Base-by-base conservation (phyloP, 2,329 filamentous ascomycete species). In the Aspergillus caelatus region DNA sequence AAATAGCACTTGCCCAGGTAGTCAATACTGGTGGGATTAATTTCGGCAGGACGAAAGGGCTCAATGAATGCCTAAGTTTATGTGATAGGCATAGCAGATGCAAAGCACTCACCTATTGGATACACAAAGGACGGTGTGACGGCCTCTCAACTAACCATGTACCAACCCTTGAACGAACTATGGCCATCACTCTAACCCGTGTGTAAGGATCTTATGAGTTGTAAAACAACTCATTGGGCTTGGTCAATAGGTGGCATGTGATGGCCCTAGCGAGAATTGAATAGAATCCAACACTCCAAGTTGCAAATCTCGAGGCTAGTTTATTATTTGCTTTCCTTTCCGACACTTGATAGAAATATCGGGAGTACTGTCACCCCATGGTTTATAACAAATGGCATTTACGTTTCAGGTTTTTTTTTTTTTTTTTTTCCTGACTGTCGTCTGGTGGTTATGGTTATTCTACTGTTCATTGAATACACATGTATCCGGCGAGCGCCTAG, bases 401-500 rank as follows among this genome's bases (percentile, higher is more conserved):
- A 10, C 11, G 32, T 4, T 11, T 34, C 3, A n/a, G n/a, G n/a
- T n/a, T n/a, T n/a, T n/a, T n/a, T n/a, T n/a, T n/a, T 3, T 1
- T 26, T 12, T 11, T 34, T 4, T 1, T 1, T 34, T 34, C 12
- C 3, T 12, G 1, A 11, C 11, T 34, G 32, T 5, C 5, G 0
- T 16, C 6, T 36, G 14, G 34, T 16, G 34, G 14, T 7, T 16
- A 36, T 2, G 16, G 16, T 16, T 2, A 14, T 36, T 16, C 12
- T 36, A 5, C 34, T 7, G 5, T 36, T 16, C 6, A 7, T 1
- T 36, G 34, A 36, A 7, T 16, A 4, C 14, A 7, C 14, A 3
- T 36, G 12, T 16, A 14, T 7, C 34, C 12, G 5, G 3, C 39
- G 5, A 1, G 16, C 0, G 8, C 6, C 14, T 1, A 6, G 1